phyloP scores from a whole-genome alignment of 192 early-diverging fungal genomes.

The Dimargaris xerosporica region DNA sequence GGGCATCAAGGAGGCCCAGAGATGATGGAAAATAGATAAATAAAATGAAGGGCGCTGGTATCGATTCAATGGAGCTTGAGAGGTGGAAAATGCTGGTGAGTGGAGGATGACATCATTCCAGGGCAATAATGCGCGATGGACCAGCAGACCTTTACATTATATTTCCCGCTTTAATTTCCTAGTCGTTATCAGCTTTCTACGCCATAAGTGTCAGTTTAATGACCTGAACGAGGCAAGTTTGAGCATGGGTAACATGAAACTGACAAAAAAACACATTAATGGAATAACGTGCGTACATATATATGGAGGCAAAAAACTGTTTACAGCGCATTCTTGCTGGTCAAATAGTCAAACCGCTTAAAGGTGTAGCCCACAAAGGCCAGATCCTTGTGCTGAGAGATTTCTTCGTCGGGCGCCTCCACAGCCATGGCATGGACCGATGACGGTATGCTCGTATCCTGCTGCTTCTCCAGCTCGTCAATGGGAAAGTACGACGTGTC shows the following conservation, averaged over 20 bases:
- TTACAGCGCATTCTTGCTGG: constrained; percentile 50
- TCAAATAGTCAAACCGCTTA: constrained; percentile 77
- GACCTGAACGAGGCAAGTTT: not conserved
- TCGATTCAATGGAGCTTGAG: too few relatives aligned
- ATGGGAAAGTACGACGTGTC: constrained; percentile 97
- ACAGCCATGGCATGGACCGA: constrained; percentile 10
- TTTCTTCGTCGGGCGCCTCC: constrained; percentile 15
- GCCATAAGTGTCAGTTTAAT: too few relatives aligned
- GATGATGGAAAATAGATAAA: too few relatives aligned
- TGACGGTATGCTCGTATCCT: constrained; percentile 12
- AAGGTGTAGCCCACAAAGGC: constrained; percentile 99
- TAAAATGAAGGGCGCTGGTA: too few relatives aligned
- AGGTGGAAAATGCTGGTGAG: too few relatives aligned
- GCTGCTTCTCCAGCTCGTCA: constrained; percentile 69
- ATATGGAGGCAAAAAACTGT: not conserved
- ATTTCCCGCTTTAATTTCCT: too few relatives aligned
- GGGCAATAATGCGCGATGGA: too few relatives aligned
- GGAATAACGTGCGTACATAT: not conserved
- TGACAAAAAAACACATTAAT: too few relatives aligned
- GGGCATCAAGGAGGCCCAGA: too few relatives aligned
- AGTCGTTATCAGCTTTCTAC: too few relatives aligned
- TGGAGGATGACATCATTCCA: too few relatives aligned
- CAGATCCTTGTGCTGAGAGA: constrained; percentile 65
- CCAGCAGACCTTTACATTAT: too few relatives aligned
- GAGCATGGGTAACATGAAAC: not conserved